phyloP scores from a whole-genome alignment of 176 grass and related monocot genomes.

The Aegilops longissima region DNA sequence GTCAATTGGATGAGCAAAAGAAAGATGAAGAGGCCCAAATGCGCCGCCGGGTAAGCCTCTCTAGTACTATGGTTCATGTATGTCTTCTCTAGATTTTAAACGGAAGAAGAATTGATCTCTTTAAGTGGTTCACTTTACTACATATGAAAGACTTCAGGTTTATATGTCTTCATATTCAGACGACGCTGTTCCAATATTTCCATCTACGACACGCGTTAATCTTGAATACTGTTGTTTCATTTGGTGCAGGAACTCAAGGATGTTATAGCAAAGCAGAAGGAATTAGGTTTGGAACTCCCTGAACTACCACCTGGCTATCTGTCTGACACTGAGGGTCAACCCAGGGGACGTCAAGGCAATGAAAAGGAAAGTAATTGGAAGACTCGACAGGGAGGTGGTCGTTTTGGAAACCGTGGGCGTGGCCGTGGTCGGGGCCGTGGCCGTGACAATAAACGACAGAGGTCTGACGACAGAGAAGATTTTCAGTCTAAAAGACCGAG shows the following conservation, averaged over 20 bases:
- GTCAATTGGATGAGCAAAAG: conserved; percentile 22
- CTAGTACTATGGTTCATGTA: conserved; percentile 10
- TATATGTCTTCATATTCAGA: conserved; percentile 21
- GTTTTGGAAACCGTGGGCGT: conserved; percentile 32
- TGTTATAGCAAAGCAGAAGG: conserved; percentile 80
- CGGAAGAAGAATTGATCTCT: conserved; percentile 15
- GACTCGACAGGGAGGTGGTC: conserved; percentile 16
- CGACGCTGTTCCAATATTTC: conserved; percentile 20
- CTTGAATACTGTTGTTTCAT: conserved; percentile 22
- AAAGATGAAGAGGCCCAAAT: conserved; percentile 57
- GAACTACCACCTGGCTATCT: conserved; percentile 79
- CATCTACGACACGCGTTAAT: neutral
- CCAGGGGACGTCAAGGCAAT: conserved; percentile 4
- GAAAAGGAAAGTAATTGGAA: conserved; percentile 37
- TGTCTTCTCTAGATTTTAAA: conserved; percentile 24
- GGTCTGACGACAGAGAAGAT: conserved; percentile 31
- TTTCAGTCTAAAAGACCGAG: conserved; percentile 46
- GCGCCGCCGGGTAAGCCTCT: conserved; percentile 51
- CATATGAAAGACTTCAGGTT: neutral
- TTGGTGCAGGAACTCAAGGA: conserved; percentile 80
- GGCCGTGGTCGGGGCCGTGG: neutral
- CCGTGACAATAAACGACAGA: conserved; percentile 52
- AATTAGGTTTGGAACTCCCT: conserved; percentile 81
- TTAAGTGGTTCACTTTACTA: conserved; percentile 12
- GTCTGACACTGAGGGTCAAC: conserved; percentile 49